Conservation (phyloP, 2,329 filamentous ascomycete species). For the Talaromyces sp. region DNA sequence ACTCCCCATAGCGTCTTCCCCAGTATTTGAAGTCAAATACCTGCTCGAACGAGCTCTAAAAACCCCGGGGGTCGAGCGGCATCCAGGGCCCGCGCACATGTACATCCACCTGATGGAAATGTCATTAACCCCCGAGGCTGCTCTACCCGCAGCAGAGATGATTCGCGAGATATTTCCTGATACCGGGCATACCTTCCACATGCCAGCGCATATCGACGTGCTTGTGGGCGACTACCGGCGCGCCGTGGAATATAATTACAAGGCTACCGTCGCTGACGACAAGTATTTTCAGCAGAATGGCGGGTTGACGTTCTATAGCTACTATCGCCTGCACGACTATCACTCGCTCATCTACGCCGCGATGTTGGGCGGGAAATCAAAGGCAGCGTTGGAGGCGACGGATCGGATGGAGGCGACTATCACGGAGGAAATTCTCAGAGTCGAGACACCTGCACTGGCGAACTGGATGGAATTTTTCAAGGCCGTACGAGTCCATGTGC, state of each 20-base stretch:
- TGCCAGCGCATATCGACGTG: conserved; percentile 70
- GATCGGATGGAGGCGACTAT: conserved; percentile 54
- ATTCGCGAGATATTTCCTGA: conserved; percentile 61
- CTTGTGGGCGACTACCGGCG: conserved; percentile 63
- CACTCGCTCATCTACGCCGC: conserved; percentile 69
- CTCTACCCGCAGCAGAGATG: conserved; percentile 54
- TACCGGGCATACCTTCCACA: conserved; percentile 63
- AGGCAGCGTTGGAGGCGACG: conserved; percentile 55
- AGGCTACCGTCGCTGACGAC: conserved; percentile 61
- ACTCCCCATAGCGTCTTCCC: conserved; percentile 49
- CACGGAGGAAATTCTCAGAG: conserved; percentile 52
- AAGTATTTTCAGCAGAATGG: conserved; percentile 56
- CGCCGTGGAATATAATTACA: conserved; percentile 60
- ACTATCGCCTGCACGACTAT: conserved; percentile 67
- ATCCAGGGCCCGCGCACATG: conserved; percentile 67
- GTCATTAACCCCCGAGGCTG: conserved; percentile 59
- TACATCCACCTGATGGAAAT: conserved; percentile 78
- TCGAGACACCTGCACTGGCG: conserved; percentile 12
- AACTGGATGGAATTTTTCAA: conserved; percentile 13
- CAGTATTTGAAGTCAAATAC: conserved; percentile 53
- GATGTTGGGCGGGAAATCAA: conserved; percentile 63
- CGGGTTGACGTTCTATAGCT: conserved; percentile 63
- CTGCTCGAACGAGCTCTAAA: conserved; percentile 56
- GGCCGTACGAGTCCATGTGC: conserved; percentile 8
- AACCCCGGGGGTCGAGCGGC: conserved; percentile 44